Evolutionary conservation across 2,329 filamentous ascomycete genomes (phyloP), one percentile per base, ranked within the genome.

Genomic region (Passalora sequoiae): DNA sequence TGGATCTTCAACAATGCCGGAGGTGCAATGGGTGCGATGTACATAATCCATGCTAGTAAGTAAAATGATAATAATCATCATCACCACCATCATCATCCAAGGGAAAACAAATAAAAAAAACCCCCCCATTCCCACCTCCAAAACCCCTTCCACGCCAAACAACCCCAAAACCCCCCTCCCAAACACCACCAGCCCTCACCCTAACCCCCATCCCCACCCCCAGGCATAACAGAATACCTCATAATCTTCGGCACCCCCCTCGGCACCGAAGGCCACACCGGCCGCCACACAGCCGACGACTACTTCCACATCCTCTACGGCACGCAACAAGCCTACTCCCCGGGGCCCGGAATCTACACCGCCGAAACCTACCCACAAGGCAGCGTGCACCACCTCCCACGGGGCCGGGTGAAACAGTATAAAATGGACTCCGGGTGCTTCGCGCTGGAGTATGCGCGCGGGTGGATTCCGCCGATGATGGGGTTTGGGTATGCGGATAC

Each of bases 1-100:
- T 94, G 87, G 87, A 75, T 94, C 33, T 91, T 94, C 60, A 94
- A 94, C 74, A 94, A 94, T 61, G 87, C 87, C 39, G 88, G 88
- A 40, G 88, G 88, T 51, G 87, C 87, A 40, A 94, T 94, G 88
- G 88, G 88, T 43, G 85, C 78, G 60, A 92, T 94, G 88, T 89
- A 87, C 66, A 82, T 94, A 53, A 83, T 94, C 58, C 88, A 94
- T 63, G 86, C 87, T 47, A 89, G 84, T 84, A 66, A 64, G 80
- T 72, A 16, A 7, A 12, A 24, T 7, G 19, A 16, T 16, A 4
- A n/a, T 20, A 6, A 10, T 17, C 28, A 8, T 28, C 24, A 21
- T 10, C 10, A 7, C 15, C n/a, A n/a, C 30, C 31, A 24, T 9
- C 8, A 21, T 21, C 21, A 9, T 22, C 20, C 7, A 22, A 16